phyloP scores from a whole-genome alignment of 352 stramenopile genomes.

The Globisporangium mamillatum region DNA sequence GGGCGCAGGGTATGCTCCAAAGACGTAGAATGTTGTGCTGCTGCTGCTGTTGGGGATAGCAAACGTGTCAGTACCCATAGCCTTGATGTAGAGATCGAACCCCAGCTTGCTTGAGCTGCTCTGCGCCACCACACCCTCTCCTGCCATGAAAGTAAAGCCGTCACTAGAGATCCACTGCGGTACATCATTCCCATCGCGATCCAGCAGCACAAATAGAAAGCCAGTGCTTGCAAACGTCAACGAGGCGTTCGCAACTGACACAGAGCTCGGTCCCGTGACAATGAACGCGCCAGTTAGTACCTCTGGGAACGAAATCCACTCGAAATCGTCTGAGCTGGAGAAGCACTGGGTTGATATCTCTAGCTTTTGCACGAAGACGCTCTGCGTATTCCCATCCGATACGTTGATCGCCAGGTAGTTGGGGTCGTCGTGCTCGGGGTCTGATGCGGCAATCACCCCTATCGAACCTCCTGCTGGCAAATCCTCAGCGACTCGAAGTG shows the following conservation, averaged over 20 bases:
- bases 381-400: neutral
- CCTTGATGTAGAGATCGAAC: constrained; percentile 24
- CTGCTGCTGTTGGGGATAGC: neutral
- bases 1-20: constrained; percentile 25
- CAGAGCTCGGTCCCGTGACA: constrained; percentile 1
- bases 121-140: constrained; percentile 20
- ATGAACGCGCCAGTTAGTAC: constrained; percentile 2
- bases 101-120: constrained; percentile 27
- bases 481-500: constrained; percentile 38
- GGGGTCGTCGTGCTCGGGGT: constrained; percentile 9
- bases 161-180: constrained; percentile 7
- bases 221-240: constrained; percentile 7
- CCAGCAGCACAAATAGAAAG: constrained; percentile 8
- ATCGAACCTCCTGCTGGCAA: neutral
- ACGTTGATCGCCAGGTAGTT: constrained; percentile 1
- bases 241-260: neutral
- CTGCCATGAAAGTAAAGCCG: constrained; percentile 7
- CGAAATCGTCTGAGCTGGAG: constrained; percentile 9
- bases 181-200: neutral
- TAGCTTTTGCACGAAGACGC: neutral
- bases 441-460: neutral
- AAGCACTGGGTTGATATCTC: constrained; percentile 3
- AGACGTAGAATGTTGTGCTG: constrained; percentile 18
- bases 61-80: constrained; percentile 1
- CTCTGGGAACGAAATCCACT: constrained; percentile 12